Conservation (phyloP, 441 rosid species). For the Aleurites moluccanus region DNA sequence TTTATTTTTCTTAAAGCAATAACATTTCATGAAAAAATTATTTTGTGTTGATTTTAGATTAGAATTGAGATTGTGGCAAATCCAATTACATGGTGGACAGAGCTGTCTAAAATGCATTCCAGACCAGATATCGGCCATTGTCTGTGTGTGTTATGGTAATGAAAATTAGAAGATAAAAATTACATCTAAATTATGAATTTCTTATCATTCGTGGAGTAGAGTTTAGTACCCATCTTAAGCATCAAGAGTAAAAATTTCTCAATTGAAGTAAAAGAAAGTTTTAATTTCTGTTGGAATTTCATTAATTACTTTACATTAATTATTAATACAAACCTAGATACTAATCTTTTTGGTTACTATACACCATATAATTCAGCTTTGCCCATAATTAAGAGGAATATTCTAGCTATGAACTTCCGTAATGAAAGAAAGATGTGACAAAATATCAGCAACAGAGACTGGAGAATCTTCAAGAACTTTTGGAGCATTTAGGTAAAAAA, state of each 20-base stretch:
- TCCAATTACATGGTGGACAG: neutral
- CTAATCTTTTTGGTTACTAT: neutral
- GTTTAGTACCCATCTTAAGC: neutral
- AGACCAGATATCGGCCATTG: neutral
- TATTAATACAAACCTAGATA: too few species aligned
- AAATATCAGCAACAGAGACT: neutral
- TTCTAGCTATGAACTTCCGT: constrained; percentile 2
- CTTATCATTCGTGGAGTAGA: neutral
- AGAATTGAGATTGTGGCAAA: neutral
- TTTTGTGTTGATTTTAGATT: neutral
- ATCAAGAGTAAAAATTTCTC: neutral
- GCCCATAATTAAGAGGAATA: neutral
- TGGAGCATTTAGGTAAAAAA: neutral
- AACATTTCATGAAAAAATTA: neutral
- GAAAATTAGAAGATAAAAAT: neutral
- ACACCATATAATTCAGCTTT: neutral
- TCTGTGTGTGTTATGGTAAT: neutral
- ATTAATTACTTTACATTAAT: neutral
- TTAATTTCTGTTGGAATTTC: neutral
- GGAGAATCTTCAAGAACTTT: constrained; percentile 19
- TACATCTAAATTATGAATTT: neutral
- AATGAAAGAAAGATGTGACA: neutral
- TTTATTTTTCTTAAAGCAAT: neutral
- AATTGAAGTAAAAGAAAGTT: neutral
- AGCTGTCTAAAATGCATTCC: neutral